Evolutionary conservation across 2,329 filamentous ascomycete genomes (phyloP), one percentile per base, ranked within the genome.

Genomic region (Pestalotiopsis fici): DNA sequence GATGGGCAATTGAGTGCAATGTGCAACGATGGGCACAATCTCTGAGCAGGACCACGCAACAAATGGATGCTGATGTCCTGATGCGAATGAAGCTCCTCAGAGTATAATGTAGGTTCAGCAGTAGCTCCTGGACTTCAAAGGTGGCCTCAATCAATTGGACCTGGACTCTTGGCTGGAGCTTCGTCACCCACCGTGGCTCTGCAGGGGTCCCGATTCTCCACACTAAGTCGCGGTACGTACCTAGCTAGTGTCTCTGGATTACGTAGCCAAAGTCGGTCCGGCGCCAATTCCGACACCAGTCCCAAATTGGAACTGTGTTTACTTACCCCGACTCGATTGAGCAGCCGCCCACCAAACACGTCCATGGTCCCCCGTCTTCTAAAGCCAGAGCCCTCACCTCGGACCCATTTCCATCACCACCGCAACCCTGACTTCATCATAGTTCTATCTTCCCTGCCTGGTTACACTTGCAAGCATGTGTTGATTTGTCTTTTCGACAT

Each of bases 291-390:
- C 13, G n/a, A 43, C 62, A 61, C 68, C 71, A 72, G 66, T 3
- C 71, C 57, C 2, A 23, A 69, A 71, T 27, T 28, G 64, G 70
- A 37, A 72, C 66, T 71, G 68, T 72, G 73, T 75, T 75, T 72
- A 75, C 66, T 50, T 70, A 43, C 13, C 67, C 57, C 67, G 54
- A 61, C 62, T 64, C 61, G 43, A 39, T 35, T 35, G 15, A 50
- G 43, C n/a, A 50, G 43, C 57, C 27, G 57, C 67, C 70, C 69
- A 69, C 68, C 69, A 72, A 72, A 74, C 72, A 73, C 63, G 70
- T 70, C 70, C 61, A 66, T 71, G 69, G 15, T 47, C 66, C 15
- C 62, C 59, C 56, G 55, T 61, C 68, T 67, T 59, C 68, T 62
- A 64, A 50, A 37, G 65, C 56, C 59, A 66, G 43, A 37, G 54